Evolutionary conservation across 208 protist species (phyloP), one percentile per base, ranked within the genome.

Genomic region (Blechomonas ayalai): DNA sequence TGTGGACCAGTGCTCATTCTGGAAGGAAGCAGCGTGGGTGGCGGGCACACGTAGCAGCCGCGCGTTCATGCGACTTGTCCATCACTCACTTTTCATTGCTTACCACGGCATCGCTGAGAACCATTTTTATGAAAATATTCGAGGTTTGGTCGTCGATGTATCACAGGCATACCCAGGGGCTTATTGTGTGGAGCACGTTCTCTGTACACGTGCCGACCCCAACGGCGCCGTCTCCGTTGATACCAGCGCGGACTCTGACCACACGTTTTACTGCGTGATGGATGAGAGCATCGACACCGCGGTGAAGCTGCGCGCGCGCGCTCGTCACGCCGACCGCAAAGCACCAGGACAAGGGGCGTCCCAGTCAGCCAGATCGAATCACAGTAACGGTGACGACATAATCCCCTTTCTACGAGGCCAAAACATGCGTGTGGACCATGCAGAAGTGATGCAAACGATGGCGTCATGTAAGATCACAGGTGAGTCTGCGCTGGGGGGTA

Each of bases 71-170:
- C 83, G 83, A 13, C 62, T 92, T 46, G 68, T 89, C 24, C 59
- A 78, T 4, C 83, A 86, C 64, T 82, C 79, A 2, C 64, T 92
- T 13, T 84, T 89, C 42, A 36, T 88, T 3, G 73, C 72, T n/a
- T 87, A 88, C 36, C 72, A 90, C 50, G 67, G 71, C 42, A 32
- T 51, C 47, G 7, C 16, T 49, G 50, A 56, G 20, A 40, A 28
- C 0, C 23, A 29, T 9, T 90, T 90, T 36, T 83, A 81, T 50
- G 69, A 85, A 29, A 63, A 63, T 3, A 43, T 90, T 22, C 66
- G 73, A 16, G 50, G 66, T 24, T 42, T 67, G 0, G 72, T 90
- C 18, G 73, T 73, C 5, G 58, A 59, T 35, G 49, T 90, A 13
- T 52, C 83, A 5, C 67, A 67, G 31, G 77, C 86, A 49, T 82